These are phyloP conservation scores for Plasmodium gonderi DNA, from an alignment of 169 alveolate species.

Conservation along the genomic window DNA sequence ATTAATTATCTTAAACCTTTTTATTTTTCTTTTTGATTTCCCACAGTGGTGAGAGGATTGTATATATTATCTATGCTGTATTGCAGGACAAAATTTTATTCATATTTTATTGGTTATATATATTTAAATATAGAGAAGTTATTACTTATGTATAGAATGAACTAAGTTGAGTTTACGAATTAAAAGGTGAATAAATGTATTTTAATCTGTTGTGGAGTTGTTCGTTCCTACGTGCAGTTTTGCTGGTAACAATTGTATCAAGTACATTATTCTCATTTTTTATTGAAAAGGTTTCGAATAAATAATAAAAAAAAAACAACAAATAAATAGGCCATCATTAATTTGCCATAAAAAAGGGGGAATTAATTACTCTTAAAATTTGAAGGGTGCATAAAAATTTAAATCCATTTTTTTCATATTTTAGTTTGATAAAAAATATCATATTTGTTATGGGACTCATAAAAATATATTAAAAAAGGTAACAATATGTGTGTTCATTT, in stretches of 20 bases:
- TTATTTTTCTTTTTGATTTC: neutral
- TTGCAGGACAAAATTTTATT: neutral
- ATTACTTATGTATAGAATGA: neutral
- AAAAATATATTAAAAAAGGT: no score
- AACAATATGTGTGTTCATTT: neutral
- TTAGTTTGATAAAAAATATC: neutral
- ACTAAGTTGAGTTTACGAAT: neutral
- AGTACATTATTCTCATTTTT: neutral
- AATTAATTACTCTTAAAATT: no score
- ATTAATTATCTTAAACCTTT: neutral
- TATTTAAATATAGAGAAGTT: neutral
- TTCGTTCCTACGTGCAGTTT: neutral
- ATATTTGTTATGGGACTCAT: neutral
- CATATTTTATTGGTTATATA: neutral
- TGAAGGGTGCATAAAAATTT: neutral
- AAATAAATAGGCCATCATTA: neutral
- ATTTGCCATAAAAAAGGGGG: neutral
- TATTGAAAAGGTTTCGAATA: neutral
- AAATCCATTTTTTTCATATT: neutral
- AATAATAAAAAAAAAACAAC: no score
- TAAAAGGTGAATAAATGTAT: neutral
- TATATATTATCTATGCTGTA: neutral
- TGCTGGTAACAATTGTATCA: neutral
- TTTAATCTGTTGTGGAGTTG: neutral
- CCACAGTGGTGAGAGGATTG: neutral